Base-by-base conservation (phyloP, 2,329 filamentous ascomycete species). In the Hymenoscyphus infarciens region DNA sequence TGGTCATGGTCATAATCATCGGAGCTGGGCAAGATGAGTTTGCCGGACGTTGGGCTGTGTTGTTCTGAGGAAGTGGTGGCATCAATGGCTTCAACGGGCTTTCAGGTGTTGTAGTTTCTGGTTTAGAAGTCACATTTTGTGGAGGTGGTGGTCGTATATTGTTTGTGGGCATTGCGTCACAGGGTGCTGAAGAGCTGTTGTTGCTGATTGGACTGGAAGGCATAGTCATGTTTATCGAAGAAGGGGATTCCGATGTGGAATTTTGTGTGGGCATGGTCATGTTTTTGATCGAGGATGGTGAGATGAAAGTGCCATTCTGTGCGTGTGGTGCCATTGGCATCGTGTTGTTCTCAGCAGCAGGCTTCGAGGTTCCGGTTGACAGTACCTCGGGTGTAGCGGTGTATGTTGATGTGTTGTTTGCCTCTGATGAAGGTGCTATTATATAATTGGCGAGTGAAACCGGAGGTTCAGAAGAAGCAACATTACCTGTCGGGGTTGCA, bases 101-200 rank as follows among this genome's bases (percentile, higher is more conserved):
- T 39, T 57, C 27, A 57, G 55, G 15, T 19, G 63, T 66, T 13
- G 54, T 59, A 29, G 63, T 65, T 11, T 38, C 13, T 25, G 55
- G 38, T 16, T 13, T 25, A 27, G 33, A 35, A 35, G 29, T 58
- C 35, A 45, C n/a, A 58, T 58, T 58, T 27, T 58, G 56, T 58
- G 56, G 27, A 42, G 33, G 19, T 42, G 56, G 38, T 11, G 35
- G 33, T 31, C 16, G 38, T n/a, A 29, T 31, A 35, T 58, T 58
- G 11, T 58, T 31, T 16, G 56, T 35, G 19, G 56, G 33, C 33
- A 45, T 35, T 31, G 27, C 19, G 42, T 19, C 42, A 25, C 42
- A 25, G 42, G 42, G 42, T 22, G 11, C 42, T 49, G 42, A 49
- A 49, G 15, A 29, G 38, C 19, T 58, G 39, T 45, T 45, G 56